phyloP scores from a whole-genome alignment of 2,329 filamentous ascomycete genomes.

The Fusarium tjaetaba region DNA sequence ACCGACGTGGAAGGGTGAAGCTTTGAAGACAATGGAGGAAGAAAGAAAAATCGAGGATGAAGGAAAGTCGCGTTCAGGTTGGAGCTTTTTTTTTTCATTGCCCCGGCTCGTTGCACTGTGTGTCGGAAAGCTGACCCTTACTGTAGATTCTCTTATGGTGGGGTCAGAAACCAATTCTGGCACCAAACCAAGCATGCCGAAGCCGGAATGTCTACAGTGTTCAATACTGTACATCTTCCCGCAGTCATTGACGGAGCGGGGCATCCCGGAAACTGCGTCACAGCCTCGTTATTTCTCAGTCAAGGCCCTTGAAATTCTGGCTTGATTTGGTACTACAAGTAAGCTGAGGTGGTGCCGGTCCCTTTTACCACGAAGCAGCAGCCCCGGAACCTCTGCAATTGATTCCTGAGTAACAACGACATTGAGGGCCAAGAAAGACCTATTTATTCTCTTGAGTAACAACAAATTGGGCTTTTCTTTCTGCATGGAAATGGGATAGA shows the following conservation, averaged over 20 bases:
- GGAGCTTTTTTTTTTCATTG: slow-evolving; percentile 41
- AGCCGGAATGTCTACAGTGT: slow-evolving; percentile 18
- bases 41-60: slow-evolving; percentile 28
- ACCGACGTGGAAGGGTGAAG: slow-evolving; percentile 34
- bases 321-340: not conserved
- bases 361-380: not conserved
- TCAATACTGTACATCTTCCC: slow-evolving; percentile 7
- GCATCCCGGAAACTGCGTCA: slow-evolving; percentile 34
- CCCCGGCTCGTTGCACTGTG: slow-evolving; percentile 27
- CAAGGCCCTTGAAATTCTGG: not conserved
- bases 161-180: not conserved
- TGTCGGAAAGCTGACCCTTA: not conserved
- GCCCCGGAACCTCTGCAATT: not conserved
- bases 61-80: slow-evolving; percentile 35
- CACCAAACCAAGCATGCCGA: not conserved
- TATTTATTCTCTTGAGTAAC: no score
- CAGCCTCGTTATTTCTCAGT: slow-evolving; percentile 7
- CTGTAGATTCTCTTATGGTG: slow-evolving; percentile 20
- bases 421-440: not conserved
- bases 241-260: slow-evolving; percentile 34
- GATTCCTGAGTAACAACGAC: not conserved
- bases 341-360: not conserved
- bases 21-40: slow-evolving; percentile 37
- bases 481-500: not conserved
- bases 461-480: not conserved